A percentile compares a stretch with the other conserved stretches of the same genome.
Evolutionary conservation across 2,329 filamentous ascomycete species (phyloP).

Genomic region (Neocucurbitaria cava): DNA sequence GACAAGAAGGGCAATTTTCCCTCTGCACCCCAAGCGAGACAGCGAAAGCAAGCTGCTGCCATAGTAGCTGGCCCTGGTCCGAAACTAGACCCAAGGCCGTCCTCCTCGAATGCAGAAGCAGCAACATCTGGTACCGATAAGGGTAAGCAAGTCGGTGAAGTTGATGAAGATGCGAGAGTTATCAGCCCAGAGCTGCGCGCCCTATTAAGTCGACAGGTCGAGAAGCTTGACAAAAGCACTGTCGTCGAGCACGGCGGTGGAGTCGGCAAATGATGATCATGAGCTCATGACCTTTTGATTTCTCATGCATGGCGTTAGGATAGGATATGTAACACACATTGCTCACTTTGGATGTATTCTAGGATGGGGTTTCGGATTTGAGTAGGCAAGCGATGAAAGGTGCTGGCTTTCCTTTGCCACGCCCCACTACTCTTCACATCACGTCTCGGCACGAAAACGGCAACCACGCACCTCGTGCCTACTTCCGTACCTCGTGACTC

Average conservation of each 20-base stretch:
- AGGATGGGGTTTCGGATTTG: not conserved
- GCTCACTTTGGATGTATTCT: not conserved
- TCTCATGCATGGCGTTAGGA: constrained; percentile 9
- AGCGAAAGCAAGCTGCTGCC: constrained; percentile 53
- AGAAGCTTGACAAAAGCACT: constrained; percentile 57
- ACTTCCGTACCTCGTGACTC: not conserved
- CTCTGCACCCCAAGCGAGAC: constrained; percentile 55
- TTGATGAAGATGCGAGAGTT: constrained; percentile 55
- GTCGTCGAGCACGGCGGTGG: constrained; percentile 43
- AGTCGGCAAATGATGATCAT: constrained; percentile 8
- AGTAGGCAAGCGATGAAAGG: not conserved
- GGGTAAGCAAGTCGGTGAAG: constrained; percentile 43
- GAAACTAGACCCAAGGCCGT: constrained; percentile 16
- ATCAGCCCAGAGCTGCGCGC: constrained; percentile 69
- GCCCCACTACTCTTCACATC: constrained; percentile 1
- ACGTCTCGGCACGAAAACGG: constrained; percentile 5
- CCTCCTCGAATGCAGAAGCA: constrained; percentile 26
- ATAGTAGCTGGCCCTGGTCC: constrained; percentile 41
- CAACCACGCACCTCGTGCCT: not conserved
- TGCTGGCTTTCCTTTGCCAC: constrained; percentile 4
- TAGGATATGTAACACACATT: not conserved
- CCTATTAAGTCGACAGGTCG: constrained; percentile 67
- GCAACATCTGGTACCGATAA: constrained; percentile 39
- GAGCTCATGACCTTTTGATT: not conserved
- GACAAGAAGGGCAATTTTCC: constrained; percentile 93